These are phyloP conservation scores for Geosmithia morbida DNA, from an alignment of 2,329 filamentous ascomycete genomes.

Conservation along the genomic window DNA sequence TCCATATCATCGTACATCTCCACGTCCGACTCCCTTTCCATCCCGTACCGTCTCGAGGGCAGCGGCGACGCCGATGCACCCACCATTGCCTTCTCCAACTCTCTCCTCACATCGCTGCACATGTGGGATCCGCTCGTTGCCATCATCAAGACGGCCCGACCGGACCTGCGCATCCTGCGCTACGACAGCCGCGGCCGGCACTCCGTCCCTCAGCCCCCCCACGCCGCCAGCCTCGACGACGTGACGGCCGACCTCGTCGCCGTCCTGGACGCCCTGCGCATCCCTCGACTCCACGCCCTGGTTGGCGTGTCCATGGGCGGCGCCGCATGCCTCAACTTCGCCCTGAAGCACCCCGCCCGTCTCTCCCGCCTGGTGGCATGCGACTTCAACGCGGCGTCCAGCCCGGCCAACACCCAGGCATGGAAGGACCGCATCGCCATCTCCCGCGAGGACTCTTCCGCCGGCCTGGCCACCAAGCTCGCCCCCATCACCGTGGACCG, in stretches of 20 bases:
- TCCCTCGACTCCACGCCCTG: constrained; percentile 49
- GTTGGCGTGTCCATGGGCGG: constrained; percentile 74
- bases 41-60: constrained; percentile 67
- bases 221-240: constrained; percentile 44
- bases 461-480: constrained; percentile 45
- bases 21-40: constrained; percentile 49
- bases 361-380: constrained; percentile 53
- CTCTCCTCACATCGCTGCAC: constrained; percentile 58
- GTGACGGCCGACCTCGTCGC: constrained; percentile 53
- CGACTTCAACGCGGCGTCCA: constrained; percentile 64
- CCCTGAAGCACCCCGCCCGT: constrained; percentile 47
- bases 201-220: constrained; percentile 27
- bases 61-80: constrained; percentile 52
- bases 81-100: constrained; percentile 64
- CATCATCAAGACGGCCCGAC: constrained; percentile 42
- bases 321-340: constrained; percentile 60
- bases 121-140: constrained; percentile 71
- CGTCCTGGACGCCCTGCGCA: constrained; percentile 55
- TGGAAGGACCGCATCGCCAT: constrained; percentile 66
- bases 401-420: constrained; percentile 58
- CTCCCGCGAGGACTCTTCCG: constrained; percentile 40
- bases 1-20: constrained; percentile 54
- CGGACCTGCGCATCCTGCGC: constrained; percentile 58
- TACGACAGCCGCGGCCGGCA: constrained; percentile 64
- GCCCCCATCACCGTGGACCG: constrained; percentile 57